Evolutionary conservation across 2,329 filamentous ascomycete species (phyloP).

Genomic region (Mycosphaerelloides madeirae): DNA sequence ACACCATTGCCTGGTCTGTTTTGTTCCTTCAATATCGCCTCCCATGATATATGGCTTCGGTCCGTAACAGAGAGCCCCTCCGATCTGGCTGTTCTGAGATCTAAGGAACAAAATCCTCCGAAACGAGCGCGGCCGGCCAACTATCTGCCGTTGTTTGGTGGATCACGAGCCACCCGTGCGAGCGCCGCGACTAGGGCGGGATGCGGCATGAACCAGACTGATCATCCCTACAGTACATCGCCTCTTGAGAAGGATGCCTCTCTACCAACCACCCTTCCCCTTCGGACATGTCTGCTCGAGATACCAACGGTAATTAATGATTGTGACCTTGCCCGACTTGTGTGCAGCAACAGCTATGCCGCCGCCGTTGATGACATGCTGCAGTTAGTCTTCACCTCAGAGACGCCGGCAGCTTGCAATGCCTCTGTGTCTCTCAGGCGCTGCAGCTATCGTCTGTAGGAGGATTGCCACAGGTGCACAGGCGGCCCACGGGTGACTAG

Average conservation of each 20-base stretch:
- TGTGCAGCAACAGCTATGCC: constrained; percentile 6
- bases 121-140: constrained; percentile 7
- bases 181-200: constrained; percentile 12
- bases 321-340: constrained; percentile 7
- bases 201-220: constrained; percentile 11
- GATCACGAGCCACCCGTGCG: constrained; percentile 13
- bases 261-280: background rate
- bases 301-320: background rate
- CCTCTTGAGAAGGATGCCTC: background rate
- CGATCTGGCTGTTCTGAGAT: constrained; percentile 17
- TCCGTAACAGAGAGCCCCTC: constrained; percentile 9
- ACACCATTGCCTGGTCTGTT: constrained; percentile 14
- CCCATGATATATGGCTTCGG: constrained; percentile 13
- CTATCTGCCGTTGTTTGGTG: constrained; percentile 9
- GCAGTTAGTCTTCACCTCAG: constrained; percentile 11
- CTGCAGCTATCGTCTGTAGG: constrained; percentile 22
- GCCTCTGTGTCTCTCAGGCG: constrained; percentile 14
- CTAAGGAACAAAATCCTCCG: constrained; percentile 14
- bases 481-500: constrained; percentile 24
- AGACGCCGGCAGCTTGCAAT: constrained; percentile 11
- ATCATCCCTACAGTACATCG: too few species aligned
- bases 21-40: constrained; percentile 2
- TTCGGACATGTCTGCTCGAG: too few species aligned
- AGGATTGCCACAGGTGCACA: constrained; percentile 25
- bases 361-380: constrained; percentile 6